Evolutionary conservation across 768 basidiomycete genomes (phyloP).

Genomic region (Crucibulum laeve): DNA sequence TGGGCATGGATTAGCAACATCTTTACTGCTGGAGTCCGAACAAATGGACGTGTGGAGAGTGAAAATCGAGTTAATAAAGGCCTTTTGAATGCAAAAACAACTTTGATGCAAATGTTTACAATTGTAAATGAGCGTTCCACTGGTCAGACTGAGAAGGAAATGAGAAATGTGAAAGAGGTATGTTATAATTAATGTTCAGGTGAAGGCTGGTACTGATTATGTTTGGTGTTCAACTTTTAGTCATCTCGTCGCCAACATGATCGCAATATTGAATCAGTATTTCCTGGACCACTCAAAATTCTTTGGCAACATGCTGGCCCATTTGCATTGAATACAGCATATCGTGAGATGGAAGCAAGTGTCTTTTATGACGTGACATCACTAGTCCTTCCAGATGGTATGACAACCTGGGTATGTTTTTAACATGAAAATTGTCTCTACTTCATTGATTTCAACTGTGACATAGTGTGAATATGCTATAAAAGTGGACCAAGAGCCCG

Average conservation of each 20-base stretch:
- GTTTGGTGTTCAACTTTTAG: slow-evolving; percentile 8
- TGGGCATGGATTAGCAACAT: slow-evolving; percentile 22
- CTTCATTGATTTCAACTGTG: not conserved
- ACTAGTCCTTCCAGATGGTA: slow-evolving; percentile 19
- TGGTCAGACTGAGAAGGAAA: slow-evolving; percentile 13
- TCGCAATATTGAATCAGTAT: slow-evolving; percentile 19
- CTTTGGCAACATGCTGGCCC: slow-evolving; percentile 21
- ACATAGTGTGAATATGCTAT: slow-evolving; percentile 16
- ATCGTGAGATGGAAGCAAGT: slow-evolving; percentile 23
- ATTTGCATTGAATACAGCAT: slow-evolving; percentile 22
- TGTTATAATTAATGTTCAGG: slow-evolving; percentile 1
- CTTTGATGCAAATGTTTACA: slow-evolving; percentile 15
- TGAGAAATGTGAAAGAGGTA: slow-evolving; percentile 16
- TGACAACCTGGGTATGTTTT: slow-evolving; percentile 19
- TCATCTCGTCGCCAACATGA: slow-evolving; percentile 19
- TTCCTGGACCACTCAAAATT: slow-evolving; percentile 15
- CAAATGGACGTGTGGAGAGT: slow-evolving; percentile 24
- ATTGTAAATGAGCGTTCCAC: slow-evolving; percentile 17
- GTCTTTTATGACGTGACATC: slow-evolving; percentile 20
- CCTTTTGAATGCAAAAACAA: slow-evolving; percentile 18
- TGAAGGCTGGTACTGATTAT: no score
- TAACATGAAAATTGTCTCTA: slow-evolving; percentile 1
- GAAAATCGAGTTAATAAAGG: slow-evolving; percentile 24
- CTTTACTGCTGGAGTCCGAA: slow-evolving; percentile 28
- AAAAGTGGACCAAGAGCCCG: slow-evolving; percentile 6